These are phyloP conservation scores for Colletotrichum cereale DNA, from an alignment of 2,329 filamentous ascomycete genomes.

Conservation along the genomic window DNA sequence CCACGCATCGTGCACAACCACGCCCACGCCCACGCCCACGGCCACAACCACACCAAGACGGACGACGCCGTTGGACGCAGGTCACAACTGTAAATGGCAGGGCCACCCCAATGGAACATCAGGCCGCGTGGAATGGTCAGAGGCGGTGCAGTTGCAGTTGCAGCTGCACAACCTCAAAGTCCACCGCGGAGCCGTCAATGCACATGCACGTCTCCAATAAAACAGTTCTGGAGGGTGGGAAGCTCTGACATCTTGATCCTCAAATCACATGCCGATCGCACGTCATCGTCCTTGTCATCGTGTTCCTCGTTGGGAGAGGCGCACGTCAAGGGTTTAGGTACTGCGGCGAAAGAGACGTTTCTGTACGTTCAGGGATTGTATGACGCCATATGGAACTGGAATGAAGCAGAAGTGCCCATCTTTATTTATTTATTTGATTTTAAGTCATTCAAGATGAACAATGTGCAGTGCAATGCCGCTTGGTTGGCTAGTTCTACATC, in stretches of 20 bases:
- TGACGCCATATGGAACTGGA: not conserved
- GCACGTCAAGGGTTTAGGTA: conserved; percentile 11
- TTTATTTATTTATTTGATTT: not conserved
- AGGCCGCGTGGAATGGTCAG: not conserved
- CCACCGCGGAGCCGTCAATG: conserved; percentile 32
- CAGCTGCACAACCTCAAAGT: not conserved
- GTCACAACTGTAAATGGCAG: not conserved
- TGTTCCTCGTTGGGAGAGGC: conserved; percentile 9
- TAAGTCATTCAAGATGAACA: not conserved
- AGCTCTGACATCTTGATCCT: conserved; percentile 26
- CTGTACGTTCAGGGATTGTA: not conserved
- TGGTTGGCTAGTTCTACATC: conserved; percentile 14
- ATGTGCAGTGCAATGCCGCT: not conserved
- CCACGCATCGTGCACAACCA: conserved; percentile 29
- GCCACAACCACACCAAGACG: not conserved
- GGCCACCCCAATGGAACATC: not conserved
- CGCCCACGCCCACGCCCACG: not conserved
- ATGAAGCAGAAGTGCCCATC: not conserved
- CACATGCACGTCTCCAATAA: conserved; percentile 18
- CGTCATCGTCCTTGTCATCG: conserved; percentile 35
- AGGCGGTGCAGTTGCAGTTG: not conserved
- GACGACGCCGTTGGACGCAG: not conserved
- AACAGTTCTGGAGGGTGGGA: conserved; percentile 1
- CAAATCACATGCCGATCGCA: conserved; percentile 32
- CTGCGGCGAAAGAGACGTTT: conserved; percentile 1